Conservation (phyloP, 2,329 filamentous ascomycete genomes). For the Fusarium sp. region DNA sequence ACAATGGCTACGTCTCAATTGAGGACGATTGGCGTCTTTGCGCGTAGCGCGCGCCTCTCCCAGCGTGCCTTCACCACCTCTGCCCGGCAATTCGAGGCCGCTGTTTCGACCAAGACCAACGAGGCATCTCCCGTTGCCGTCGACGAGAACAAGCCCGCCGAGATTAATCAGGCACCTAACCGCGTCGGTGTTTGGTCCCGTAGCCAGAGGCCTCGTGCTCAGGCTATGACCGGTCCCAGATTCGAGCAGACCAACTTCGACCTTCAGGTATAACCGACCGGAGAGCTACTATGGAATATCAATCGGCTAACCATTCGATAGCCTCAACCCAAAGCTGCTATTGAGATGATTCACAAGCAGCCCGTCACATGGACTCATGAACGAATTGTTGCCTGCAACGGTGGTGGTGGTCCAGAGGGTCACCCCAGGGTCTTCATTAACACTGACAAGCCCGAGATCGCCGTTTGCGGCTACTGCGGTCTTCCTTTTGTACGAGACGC, state of each 20-base stretch:
- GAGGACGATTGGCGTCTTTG: conserved; percentile 59
- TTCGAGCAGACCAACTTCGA: conserved; percentile 98
- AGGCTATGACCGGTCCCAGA: conserved; percentile 91
- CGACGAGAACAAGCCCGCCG: conserved; percentile 58
- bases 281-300: conserved; percentile 13
- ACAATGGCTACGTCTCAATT: conserved; percentile 60
- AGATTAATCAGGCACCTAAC: conserved; percentile 86
- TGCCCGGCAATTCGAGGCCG: conserved; percentile 60
- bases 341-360: conserved; percentile 95
- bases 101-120: conserved; percentile 55
- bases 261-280: conserved; percentile 76
- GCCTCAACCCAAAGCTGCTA: conserved; percentile 91
- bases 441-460: conserved; percentile 95
- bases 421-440: conserved; percentile 98
- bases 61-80: conserved; percentile 64
- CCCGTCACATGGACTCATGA: conserved; percentile 92
- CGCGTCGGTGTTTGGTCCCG: conserved; percentile 82
- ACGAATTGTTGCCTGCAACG: conserved; percentile 86
- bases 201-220: conserved; percentile 82
- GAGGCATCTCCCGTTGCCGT: conserved; percentile 59
- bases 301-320: conserved; percentile 56
- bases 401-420: conserved; percentile 88
- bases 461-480: conserved; percentile 91
- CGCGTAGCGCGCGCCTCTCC: conserved; percentile 59
- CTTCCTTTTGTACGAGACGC: conserved; percentile 84